Percentiles rank a stretch among this genome's conserved stretches.
phyloP scores from a whole-genome alignment of 148 eudicot species.

The Amaranthus palmeri region DNA sequence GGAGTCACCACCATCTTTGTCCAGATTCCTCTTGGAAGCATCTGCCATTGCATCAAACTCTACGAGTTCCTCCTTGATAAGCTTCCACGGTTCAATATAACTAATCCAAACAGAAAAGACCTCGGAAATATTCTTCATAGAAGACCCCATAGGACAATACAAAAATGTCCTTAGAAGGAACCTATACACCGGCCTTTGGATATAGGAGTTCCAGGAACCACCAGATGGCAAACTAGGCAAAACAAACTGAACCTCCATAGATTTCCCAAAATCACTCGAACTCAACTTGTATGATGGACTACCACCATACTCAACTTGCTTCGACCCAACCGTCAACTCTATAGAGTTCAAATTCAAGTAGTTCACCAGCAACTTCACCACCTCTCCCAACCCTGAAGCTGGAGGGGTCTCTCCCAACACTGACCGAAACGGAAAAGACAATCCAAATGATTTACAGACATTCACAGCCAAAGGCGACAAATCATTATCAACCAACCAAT shows the following conservation, averaged over 20 bases:
- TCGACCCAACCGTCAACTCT: conserved; percentile 23
- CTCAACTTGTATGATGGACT: conserved; percentile 38
- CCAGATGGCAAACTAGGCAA: conserved; percentile 35
- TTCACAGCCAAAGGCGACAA: conserved; percentile 71
- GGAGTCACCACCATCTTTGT: conserved; percentile 23
- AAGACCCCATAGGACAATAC: conserved; percentile 77
- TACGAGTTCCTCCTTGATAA: conserved; percentile 59
- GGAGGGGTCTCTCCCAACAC: conserved; percentile 78
- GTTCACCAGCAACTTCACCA: conserved; percentile 64
- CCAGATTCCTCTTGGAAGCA: conserved; percentile 24
- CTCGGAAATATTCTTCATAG: conserved; percentile 74
- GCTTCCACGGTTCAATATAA: conserved; percentile 75
- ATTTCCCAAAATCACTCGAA: conserved; percentile 30
- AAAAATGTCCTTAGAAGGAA: conserved; percentile 76
- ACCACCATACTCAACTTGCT: conserved; percentile 39
- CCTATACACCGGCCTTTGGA: conserved; percentile 86
- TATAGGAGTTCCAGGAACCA: conserved; percentile 58
- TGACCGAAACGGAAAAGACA: conserved; percentile 52
- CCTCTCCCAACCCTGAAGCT: conserved; percentile 73
- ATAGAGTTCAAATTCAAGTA: conserved; percentile 61
- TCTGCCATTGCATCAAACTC: conserved; percentile 42
- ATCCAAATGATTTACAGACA: conserved; percentile 59
- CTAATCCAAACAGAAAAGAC: conserved; percentile 68
- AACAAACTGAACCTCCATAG: conserved; percentile 31
- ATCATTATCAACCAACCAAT: conserved; percentile 88